phyloP scores from a whole-genome alignment of 345 rosid species.

The Camelina neglecta region DNA sequence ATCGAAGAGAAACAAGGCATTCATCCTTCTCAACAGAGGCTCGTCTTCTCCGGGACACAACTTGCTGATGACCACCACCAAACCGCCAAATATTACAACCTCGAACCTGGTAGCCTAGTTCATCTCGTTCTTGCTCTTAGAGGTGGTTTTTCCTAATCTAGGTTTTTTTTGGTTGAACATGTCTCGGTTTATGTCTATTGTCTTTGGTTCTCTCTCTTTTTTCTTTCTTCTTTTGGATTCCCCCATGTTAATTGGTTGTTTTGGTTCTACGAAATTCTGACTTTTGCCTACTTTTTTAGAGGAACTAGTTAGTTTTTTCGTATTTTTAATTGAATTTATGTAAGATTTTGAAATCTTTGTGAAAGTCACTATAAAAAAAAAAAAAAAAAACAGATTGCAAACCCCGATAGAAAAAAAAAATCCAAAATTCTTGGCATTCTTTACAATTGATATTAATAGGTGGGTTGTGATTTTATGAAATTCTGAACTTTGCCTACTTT shows the following conservation, averaged over 20 bases:
- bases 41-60: slow-evolving; percentile 32
- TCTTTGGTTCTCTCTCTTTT: not conserved
- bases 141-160: too few species aligned
- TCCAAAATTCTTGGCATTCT: not conserved
- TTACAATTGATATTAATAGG: not conserved
- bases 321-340: not conserved
- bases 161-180: not conserved
- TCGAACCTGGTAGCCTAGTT: slow-evolving; percentile 7
- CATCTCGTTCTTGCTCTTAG: slow-evolving; percentile 32
- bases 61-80: slow-evolving; percentile 22
- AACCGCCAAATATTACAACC: slow-evolving; percentile 28
- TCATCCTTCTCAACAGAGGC: slow-evolving; percentile 21
- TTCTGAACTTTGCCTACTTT: not conserved
- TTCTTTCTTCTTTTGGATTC: not conserved
- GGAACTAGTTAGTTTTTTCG: not conserved
- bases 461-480: not conserved
- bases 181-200: not conserved
- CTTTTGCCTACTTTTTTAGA: not conserved
- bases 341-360: not conserved
- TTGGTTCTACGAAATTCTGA: not conserved
- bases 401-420: too few species aligned
- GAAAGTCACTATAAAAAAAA: too few species aligned
- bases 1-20: slow-evolving; percentile 27
- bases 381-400: too few species aligned
- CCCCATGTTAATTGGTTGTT: not conserved